Conservation (phyloP, 2,329 filamentous ascomycete genomes). For the Pseudohalonectria lignicola region DNA sequence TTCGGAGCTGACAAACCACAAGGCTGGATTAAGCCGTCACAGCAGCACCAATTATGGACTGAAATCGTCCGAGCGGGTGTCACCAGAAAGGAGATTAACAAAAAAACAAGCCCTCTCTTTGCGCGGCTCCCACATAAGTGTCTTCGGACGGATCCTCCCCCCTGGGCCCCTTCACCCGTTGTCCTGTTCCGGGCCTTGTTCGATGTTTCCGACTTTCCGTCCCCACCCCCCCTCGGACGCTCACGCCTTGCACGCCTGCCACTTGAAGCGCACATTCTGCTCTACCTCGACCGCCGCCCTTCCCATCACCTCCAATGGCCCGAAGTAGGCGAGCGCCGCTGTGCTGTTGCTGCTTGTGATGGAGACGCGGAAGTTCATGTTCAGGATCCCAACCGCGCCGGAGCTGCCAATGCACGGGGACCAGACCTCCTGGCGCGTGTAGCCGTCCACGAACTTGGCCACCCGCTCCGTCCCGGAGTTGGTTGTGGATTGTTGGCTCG, state of each 20-base stretch:
- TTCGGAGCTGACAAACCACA: too few relatives aligned
- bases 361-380: constrained; percentile 33
- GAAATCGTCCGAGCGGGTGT: too few relatives aligned
- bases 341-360: constrained; percentile 22
- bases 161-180: too few relatives aligned
- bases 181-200: too few relatives aligned
- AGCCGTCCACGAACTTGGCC: neutral
- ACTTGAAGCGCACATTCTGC: neutral
- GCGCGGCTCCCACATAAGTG: neutral
- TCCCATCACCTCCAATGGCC: constrained; percentile 1
- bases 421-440: constrained; percentile 16
- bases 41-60: too few relatives aligned
- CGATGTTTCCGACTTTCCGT: too few relatives aligned
- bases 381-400: constrained; percentile 31
- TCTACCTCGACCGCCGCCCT: neutral
- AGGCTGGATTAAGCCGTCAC: too few relatives aligned
- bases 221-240: neutral
- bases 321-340: constrained; percentile 12
- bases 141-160: neutral
- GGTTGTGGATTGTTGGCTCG: neutral
- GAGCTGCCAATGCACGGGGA: constrained; percentile 21
- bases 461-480: neutral
- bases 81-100: neutral
- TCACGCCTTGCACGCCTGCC: neutral
- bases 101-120: neutral